These are phyloP conservation scores for Xylaria sp. DNA, from an alignment of 2,329 filamentous ascomycete genomes.

Conservation along the genomic window DNA sequence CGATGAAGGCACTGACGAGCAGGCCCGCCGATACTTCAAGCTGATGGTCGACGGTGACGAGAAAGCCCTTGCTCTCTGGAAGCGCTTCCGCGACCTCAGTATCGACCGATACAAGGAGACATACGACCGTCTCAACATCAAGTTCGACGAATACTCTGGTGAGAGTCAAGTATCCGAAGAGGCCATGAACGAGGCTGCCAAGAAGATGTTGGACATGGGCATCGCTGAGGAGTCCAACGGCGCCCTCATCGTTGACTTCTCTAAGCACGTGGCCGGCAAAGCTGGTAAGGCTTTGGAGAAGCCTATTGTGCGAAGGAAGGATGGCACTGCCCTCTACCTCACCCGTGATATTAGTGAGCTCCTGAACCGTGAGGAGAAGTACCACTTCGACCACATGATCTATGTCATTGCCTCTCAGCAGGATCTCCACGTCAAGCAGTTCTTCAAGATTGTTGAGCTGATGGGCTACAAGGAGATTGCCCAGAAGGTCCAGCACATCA, in stretches of 20 bases:
- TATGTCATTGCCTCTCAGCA: slow-evolving; percentile 71
- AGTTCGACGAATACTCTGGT: slow-evolving; percentile 62
- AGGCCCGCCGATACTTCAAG: slow-evolving; percentile 58
- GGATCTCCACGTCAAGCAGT: slow-evolving; percentile 65
- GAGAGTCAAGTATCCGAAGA: slow-evolving; percentile 67
- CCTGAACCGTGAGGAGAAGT: slow-evolving; percentile 54
- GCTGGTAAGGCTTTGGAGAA: slow-evolving; percentile 64
- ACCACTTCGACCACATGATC: slow-evolving; percentile 71
- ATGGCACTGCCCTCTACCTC: slow-evolving; percentile 71
- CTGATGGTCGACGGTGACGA: slow-evolving; percentile 56
- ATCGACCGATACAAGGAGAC: slow-evolving; percentile 54
- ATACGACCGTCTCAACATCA: slow-evolving; percentile 56
- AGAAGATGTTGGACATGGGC: slow-evolving; percentile 57
- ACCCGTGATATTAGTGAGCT: slow-evolving; percentile 74
- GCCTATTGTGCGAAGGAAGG: slow-evolving; percentile 65
- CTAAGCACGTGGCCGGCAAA: slow-evolving; percentile 61
- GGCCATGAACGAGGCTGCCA: slow-evolving; percentile 59
- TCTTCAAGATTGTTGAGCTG: slow-evolving; percentile 72
- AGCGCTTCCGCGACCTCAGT: slow-evolving; percentile 52
- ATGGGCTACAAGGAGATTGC: slow-evolving; percentile 64
- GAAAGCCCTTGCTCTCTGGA: slow-evolving; percentile 52
- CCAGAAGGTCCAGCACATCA: slow-evolving; percentile 65
- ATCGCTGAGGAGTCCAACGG: slow-evolving; percentile 67
- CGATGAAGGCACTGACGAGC: slow-evolving; percentile 40
- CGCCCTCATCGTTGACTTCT: slow-evolving; percentile 67